Conservation (phyloP, 306 rosid species). For the Cercis canadensis region DNA sequence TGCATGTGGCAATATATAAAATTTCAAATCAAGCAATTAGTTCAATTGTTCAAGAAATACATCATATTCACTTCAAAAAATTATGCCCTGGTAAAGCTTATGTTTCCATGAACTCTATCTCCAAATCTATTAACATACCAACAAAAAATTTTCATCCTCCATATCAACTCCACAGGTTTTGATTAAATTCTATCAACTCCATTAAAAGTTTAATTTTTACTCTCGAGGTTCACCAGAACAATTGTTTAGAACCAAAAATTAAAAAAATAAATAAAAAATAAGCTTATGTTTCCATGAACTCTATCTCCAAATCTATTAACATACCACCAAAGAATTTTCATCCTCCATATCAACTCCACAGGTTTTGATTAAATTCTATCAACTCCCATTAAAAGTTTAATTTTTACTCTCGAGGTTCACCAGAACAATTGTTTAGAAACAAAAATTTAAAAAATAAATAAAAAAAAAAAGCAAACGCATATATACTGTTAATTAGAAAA, state of each 20-base stretch:
- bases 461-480: neutral
- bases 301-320: conserved; percentile 17
- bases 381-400: too few relatives aligned
- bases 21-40: neutral
- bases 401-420: too few relatives aligned
- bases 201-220: too few relatives aligned
- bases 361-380: neutral
- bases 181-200: too few relatives aligned
- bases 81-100: too few relatives aligned
- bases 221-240: too few relatives aligned
- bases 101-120: too few relatives aligned
- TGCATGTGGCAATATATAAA: neutral
- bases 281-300: too few relatives aligned
- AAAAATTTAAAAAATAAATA: neutral
- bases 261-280: neutral
- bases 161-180: neutral
- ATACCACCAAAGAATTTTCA: conserved; percentile 3
- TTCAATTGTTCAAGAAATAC: neutral
- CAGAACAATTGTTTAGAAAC: too few relatives aligned
- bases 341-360: neutral
- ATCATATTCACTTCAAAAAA: conserved; percentile 2
- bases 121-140: conserved; percentile 12
- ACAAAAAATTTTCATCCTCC: neutral
- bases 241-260: too few relatives aligned
- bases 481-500: neutral